Conservation (phyloP, 108 stramenopile species). For the Ochromonas danica region DNA sequence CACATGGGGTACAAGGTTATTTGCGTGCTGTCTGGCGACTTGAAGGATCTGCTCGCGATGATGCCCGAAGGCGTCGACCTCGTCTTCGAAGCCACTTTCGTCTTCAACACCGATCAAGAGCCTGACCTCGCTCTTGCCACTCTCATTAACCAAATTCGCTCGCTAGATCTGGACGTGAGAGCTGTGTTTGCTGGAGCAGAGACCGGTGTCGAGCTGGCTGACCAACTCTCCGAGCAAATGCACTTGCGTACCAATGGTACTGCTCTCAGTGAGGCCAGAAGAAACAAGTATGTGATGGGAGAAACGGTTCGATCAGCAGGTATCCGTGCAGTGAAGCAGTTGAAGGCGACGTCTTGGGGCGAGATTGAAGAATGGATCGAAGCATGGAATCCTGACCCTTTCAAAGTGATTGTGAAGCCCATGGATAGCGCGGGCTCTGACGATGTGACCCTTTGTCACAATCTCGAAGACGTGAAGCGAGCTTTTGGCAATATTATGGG, state of each 20-base stretch:
- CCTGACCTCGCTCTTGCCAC: neutral
- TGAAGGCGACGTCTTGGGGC: conserved; percentile 62
- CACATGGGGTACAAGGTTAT: conserved; percentile 6
- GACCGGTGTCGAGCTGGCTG: conserved; percentile 58
- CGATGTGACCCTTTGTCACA: conserved; percentile 84
- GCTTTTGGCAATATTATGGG: conserved; percentile 81
- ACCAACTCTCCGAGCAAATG: conserved; percentile 50
- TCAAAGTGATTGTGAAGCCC: conserved; percentile 87
- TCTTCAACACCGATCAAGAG: conserved; percentile 3
- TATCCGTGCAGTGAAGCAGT: conserved; percentile 78
- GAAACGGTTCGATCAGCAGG: conserved; percentile 73
- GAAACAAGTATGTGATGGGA: conserved; percentile 87
- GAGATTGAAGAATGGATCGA: conserved; percentile 74
- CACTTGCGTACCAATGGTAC: conserved; percentile 79
- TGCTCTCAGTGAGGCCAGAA: conserved; percentile 66
- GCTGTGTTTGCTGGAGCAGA: conserved; percentile 57
- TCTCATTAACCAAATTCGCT: neutral
- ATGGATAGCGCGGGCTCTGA: conserved; percentile 87
- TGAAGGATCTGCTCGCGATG: conserved; percentile 32
- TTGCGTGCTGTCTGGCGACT: conserved; percentile 20
- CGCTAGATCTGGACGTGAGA: conserved; percentile 7
- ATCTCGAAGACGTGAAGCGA: conserved; percentile 77
- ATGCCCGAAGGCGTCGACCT: conserved; percentile 39
- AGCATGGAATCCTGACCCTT: conserved; percentile 61
- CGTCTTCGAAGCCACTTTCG: conserved; percentile 31